Percentiles rank a stretch among this genome's conserved stretches.
These are phyloP conservation scores for Neurospora pannonica DNA, from an alignment of 495 filamentous ascomycete genomes.

Conservation along the genomic window DNA sequence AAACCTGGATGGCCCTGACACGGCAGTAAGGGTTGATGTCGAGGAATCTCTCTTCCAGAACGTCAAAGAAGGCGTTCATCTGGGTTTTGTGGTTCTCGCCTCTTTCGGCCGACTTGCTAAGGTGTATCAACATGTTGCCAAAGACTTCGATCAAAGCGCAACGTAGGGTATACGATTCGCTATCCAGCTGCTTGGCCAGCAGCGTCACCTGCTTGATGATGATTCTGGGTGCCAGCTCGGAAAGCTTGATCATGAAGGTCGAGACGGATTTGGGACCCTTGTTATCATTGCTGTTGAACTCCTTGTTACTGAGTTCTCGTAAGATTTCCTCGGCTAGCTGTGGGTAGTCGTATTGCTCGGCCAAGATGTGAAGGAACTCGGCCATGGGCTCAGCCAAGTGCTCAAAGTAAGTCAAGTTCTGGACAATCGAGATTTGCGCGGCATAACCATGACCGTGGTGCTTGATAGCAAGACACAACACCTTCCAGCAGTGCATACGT, in stretches of 20 bases:
- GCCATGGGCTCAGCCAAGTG: constrained; percentile 98
- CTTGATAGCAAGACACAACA: constrained; percentile 92
- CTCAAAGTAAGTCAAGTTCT: constrained; percentile 96
- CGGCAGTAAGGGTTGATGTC: constrained; percentile 97
- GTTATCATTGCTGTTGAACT: constrained; percentile 93
- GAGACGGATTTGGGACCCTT: constrained; percentile 97
- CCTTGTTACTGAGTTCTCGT: constrained; percentile 89
- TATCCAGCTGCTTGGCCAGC: constrained; percentile 86
- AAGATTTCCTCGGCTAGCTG: constrained; percentile 92
- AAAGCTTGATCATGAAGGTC: constrained; percentile 89
- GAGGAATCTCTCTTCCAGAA: constrained; percentile 89
- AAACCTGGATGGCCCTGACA: constrained; percentile 86
- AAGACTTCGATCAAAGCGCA: constrained; percentile 96
- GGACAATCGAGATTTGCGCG: constrained; percentile 94
- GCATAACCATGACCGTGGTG: constrained; percentile 97
- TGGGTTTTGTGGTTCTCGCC: constrained; percentile 87
- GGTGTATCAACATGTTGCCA: constrained; percentile 86
- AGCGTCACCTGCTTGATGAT: constrained; percentile 97
- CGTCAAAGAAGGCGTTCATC: constrained; percentile 92
- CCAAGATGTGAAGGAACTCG: constrained; percentile 90
- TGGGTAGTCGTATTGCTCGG: constrained; percentile 96
- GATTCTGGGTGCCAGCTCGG: constrained; percentile 81
- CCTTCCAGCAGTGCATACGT: constrained; percentile 94
- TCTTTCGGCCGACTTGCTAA: constrained; percentile 83
- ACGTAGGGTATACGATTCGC: constrained; percentile 91